Percentiles rank a stretch among this genome's conserved stretches.
phyloP scores from a whole-genome alignment of 2,329 filamentous ascomycete genomes.

The Calcarisporium arbuscula region DNA sequence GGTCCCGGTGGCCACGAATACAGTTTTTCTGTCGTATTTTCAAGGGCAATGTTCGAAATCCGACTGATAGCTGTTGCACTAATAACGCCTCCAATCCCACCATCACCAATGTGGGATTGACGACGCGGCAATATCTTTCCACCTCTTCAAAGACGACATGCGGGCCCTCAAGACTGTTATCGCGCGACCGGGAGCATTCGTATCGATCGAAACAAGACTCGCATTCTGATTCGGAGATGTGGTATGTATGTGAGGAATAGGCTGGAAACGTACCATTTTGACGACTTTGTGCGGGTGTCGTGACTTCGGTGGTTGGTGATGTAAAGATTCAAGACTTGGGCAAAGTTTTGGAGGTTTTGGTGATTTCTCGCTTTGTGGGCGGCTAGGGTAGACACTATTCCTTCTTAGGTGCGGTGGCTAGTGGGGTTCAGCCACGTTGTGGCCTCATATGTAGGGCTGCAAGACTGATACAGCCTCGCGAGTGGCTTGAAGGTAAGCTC shows the following conservation, averaged over 20 bases:
- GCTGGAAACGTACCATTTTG: slow-evolving; percentile 40
- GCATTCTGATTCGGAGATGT: slow-evolving; percentile 6
- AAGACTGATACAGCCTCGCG: too few species aligned
- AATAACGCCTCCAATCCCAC: not conserved
- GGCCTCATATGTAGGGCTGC: slow-evolving; percentile 18
- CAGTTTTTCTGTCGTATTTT: too few species aligned
- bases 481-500: too few species aligned
- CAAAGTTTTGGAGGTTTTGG: slow-evolving; percentile 36
- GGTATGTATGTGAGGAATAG: slow-evolving; percentile 10
- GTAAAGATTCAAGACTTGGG: slow-evolving; percentile 28
- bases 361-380: slow-evolving; percentile 40
- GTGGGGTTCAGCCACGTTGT: slow-evolving; percentile 17
- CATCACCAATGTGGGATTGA: too few species aligned
- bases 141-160: too few species aligned
- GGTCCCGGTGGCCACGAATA: too few species aligned
- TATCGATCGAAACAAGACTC: slow-evolving; percentile 8
- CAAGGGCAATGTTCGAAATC: too few species aligned
- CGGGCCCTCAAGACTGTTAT: slow-evolving; percentile 22
- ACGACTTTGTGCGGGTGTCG: slow-evolving; percentile 38
- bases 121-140: too few species aligned
- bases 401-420: slow-evolving; percentile 24
- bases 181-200: slow-evolving; percentile 20
- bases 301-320: slow-evolving; percentile 36
- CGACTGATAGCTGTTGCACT: too few species aligned
- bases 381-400: slow-evolving; percentile 31